phyloP scores from a whole-genome alignment of 2,329 filamentous ascomycete genomes.

The Lachnellula arida region DNA sequence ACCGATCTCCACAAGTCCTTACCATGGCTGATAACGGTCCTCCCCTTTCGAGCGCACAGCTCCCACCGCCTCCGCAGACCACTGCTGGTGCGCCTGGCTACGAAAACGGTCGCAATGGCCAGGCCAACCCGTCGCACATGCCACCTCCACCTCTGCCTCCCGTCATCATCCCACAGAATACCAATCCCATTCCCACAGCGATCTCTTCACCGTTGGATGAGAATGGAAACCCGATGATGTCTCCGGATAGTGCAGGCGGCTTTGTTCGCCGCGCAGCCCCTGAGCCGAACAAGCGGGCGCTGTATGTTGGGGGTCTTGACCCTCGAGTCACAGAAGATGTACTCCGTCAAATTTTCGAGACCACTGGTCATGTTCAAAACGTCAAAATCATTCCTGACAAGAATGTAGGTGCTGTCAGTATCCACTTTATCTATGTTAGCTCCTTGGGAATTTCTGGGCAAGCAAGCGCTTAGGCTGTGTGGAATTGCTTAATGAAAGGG shows the following conservation, averaged over 20 bases:
- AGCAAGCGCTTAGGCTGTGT: slow-evolving; percentile 9
- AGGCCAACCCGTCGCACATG: slow-evolving; percentile 71
- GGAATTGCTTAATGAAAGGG: slow-evolving; percentile 21
- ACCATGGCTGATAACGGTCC: slow-evolving; percentile 75
- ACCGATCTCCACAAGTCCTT: slow-evolving; percentile 23
- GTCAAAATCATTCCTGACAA: slow-evolving; percentile 99
- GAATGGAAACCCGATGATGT: slow-evolving; percentile 63
- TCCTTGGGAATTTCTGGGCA: slow-evolving; percentile 17
- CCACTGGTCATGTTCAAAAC: slow-evolving; percentile 94
- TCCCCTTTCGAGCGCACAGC: slow-evolving; percentile 56
- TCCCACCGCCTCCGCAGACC: slow-evolving; percentile 65
- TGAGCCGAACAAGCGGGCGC: slow-evolving; percentile 95
- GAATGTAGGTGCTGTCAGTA: slow-evolving; percentile 68
- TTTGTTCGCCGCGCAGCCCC: slow-evolving; percentile 87
- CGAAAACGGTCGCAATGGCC: slow-evolving; percentile 69
- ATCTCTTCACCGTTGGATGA: slow-evolving; percentile 80
- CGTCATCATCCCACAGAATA: slow-evolving; percentile 88
- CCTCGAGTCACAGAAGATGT: slow-evolving; percentile 95
- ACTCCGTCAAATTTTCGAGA: slow-evolving; percentile 96
- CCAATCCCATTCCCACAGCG: slow-evolving; percentile 87
- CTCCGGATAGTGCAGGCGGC: slow-evolving; percentile 74
- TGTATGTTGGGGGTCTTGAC: slow-evolving; percentile 94
- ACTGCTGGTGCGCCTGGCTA: slow-evolving; percentile 71
- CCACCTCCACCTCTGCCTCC: slow-evolving; percentile 82
- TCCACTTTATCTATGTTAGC: slow-evolving; percentile 27